A percentile compares a stretch with the other conserved stretches of the same genome.
These are phyloP conservation scores for Aspergillus mulundensis DNA, from an alignment of 495 filamentous ascomycete genomes.

Conservation along the genomic window DNA sequence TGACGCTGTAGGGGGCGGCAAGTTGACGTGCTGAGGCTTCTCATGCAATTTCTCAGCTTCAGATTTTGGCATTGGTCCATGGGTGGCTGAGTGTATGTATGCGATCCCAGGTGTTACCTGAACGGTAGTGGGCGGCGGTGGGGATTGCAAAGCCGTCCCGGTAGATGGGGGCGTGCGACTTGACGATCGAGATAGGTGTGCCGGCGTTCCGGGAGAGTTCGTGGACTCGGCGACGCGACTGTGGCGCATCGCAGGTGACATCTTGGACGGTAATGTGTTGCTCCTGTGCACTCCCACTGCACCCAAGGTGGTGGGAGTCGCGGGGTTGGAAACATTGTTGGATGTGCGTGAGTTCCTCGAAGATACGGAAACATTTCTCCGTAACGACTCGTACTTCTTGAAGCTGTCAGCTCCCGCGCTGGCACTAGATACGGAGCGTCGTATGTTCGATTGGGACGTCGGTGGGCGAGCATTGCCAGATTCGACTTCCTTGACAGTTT, in stretches of 20 bases:
- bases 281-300: constrained; percentile 74
- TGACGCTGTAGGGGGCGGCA: constrained; percentile 31
- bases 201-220: constrained; percentile 30
- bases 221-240: constrained; percentile 36
- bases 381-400: constrained; percentile 64
- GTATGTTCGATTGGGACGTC: constrained; percentile 53
- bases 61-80: constrained; percentile 27
- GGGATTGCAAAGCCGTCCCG: constrained; percentile 21
- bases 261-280: constrained; percentile 94
- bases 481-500: constrained; percentile 81
- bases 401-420: constrained; percentile 85
- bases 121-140: not conserved
- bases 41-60: constrained; percentile 23
- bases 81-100: constrained; percentile 35
- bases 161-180: constrained; percentile 33
- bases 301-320: constrained; percentile 57
- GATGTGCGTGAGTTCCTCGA: constrained; percentile 69
- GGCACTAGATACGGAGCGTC: constrained; percentile 77
- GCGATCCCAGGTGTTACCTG: constrained; percentile 16
- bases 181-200: constrained; percentile 31
- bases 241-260: constrained; percentile 67
- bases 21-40: constrained; percentile 39
- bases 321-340: constrained; percentile 64
- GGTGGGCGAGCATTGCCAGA: constrained; percentile 56
- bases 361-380: constrained; percentile 78